Evolutionary conservation across 345 rosid species (phyloP), one percentile per base, ranked within the genome.

Genomic region (Murraya koenigii): DNA sequence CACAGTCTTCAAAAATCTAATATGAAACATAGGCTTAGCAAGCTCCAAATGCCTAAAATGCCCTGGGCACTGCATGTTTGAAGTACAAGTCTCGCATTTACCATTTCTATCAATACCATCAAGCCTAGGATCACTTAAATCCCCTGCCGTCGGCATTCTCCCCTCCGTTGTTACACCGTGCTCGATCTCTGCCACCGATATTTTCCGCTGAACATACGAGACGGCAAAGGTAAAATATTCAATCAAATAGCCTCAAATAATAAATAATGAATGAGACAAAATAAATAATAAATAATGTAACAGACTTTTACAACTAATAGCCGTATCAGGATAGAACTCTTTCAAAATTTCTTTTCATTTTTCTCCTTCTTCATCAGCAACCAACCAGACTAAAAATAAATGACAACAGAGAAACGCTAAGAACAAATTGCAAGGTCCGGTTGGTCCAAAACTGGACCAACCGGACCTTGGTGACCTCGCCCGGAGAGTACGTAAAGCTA

Each of bases 1-100:
- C 77, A 95, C 98, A 0, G 95, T 92, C 87, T 93, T 95, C 93
- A 91, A 15, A 82, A 95, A 95, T 33, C 98, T 98, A 3, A 92
- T 89, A 80, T 95, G 99, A 66, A 83, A 95, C 99, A 95, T 92
- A 0, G 99, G 98, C 89, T 95, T 92, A 2, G 98, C 99, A 8
- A 95, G 94, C 91, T 95, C 98, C 59, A 95, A 85, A 78, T 93
- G 97, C 49, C 99, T 98, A 79, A 95, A 95, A 80, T 95, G 98
- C 4, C 98, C 99, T 0, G 98, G 95, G 64, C 99, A 95, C 78
- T 94, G 97, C 99, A 94, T 94, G 79, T 87, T 94, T 0, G 97
- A 98, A 8, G 91, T 86, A 72, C 99, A 95, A 7, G 97, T 95
- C 72, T 94, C 99, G 7, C 95, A 94, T 88, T 93, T 92, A 83